Conservation (phyloP, 139 green algal genomes). For the Tetraselmis striata region DNA sequence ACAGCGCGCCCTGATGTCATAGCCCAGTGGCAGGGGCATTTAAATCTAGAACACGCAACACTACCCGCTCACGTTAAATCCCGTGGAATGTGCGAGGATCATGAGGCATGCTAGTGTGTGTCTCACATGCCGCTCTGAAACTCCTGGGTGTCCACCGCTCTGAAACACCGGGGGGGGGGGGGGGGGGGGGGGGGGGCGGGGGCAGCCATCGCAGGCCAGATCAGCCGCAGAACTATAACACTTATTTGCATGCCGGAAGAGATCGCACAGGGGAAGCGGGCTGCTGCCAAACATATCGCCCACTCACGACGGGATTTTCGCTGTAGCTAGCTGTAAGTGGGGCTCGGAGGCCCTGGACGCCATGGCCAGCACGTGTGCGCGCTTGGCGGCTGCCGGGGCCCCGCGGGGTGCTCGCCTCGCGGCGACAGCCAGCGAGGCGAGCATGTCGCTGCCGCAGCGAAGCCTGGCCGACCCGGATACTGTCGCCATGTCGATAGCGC, state of each 20-base stretch:
- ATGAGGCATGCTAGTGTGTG: neutral
- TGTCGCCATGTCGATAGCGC: too few species aligned
- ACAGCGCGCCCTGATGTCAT: neutral
- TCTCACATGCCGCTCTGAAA: neutral
- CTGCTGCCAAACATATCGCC: too few species aligned
- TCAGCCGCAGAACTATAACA: neutral
- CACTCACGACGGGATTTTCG: conserved; percentile 17
- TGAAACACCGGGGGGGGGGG: too few species aligned
- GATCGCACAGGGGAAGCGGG: neutral
- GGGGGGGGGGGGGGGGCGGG: too few species aligned
- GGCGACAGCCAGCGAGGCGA: too few species aligned
- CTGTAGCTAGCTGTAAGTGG: conserved; percentile 24
- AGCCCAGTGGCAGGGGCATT: neutral
- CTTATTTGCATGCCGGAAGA: neutral
- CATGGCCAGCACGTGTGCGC: neutral
- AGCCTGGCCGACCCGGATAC: too few species aligned
- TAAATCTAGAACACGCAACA: neutral
- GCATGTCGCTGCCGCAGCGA: too few species aligned
- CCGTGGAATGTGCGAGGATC: neutral
- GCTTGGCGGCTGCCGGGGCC: too few species aligned
- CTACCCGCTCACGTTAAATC: too few species aligned
- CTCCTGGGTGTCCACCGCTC: neutral
- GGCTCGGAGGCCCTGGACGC: conserved; percentile 2
- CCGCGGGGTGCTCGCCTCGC: too few species aligned
- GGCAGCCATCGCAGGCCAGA: too few species aligned